Evolutionary conservation across 73 alveolate species (phyloP), one percentile per base, ranked within the genome.

Genomic region (Tetrahymena elliotti): DNA sequence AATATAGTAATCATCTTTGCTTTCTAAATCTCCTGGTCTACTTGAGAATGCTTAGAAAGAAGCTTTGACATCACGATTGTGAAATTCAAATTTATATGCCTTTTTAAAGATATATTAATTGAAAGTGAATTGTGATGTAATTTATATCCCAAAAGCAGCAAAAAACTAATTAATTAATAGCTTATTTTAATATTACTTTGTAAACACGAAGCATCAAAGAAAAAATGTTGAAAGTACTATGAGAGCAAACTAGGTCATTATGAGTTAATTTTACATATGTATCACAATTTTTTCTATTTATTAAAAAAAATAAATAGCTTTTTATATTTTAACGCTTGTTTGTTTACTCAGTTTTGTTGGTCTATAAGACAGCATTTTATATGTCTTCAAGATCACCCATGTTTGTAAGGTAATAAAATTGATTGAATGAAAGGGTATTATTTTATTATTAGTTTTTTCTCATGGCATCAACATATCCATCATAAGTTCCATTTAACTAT

Each of bases 331-430:
- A 18, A 3, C 3, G 1, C 13, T 47, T 47, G 41, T 84, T 94
- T 38, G 92, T 93, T 33, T 83, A 83, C 27, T 84, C 94, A 82
- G 82, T 13, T 38, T 83, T 94, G 47, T 39, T 82, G 11, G 35
- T 20, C 53, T 94, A 8, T 20, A 93, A 83, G 6, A 94, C 88
- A 22, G 93, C 41, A 31, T 93, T 93, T 35, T 41, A 35, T 15
- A 94, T 53, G 38, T 94, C 96, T 83, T 83, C 39, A 37, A 94
- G 88, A 83, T 94, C 96, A 18, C 96, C 96, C 96, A 94, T 94
- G 52, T 94, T 94, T 83, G 94, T 83, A 3, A 94, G 92, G 68
- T 38, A 94, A 83, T 94, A 94, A 34, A 94, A 94, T 52, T 94
- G 94, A 33, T 53, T 47, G 94, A 94, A 94, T 13, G 96, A 83